Evolutionary conservation across 1,139 yeast genomes (phyloP).

Genomic region (Lodderomyces oxycetoniae): DNA sequence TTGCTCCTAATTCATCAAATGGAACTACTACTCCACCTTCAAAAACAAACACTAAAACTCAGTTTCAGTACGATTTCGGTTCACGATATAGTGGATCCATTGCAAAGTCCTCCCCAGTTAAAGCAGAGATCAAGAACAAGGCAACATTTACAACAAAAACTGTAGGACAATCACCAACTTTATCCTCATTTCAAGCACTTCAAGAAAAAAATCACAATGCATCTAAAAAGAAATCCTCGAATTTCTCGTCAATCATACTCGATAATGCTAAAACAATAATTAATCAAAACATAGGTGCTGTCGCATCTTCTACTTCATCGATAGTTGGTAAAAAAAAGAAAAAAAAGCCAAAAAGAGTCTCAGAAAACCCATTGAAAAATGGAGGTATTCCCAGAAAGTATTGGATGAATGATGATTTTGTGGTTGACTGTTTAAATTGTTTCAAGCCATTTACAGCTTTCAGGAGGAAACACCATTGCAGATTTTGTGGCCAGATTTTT

Average conservation of each 20-base stretch:
- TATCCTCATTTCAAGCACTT: conserved; percentile 41
- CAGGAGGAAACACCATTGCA: conserved; percentile 88
- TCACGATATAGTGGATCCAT: conserved; percentile 27
- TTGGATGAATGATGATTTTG: conserved; percentile 92
- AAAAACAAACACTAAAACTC: conserved; percentile 1
- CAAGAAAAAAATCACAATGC: conserved; percentile 21
- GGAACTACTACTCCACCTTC: not conserved
- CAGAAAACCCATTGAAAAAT: conserved; percentile 45
- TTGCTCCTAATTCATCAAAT: not conserved
- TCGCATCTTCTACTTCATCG: conserved; percentile 30
- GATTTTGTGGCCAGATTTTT: conserved; percentile 94
- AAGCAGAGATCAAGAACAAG: conserved; percentile 20
- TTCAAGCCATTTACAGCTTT: conserved; percentile 70
- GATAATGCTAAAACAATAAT: conserved; percentile 40
- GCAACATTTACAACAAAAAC: conserved; percentile 6
- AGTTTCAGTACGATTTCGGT: conserved; percentile 11
- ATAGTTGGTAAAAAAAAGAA: conserved; percentile 21
- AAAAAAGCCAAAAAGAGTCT: conserved; percentile 32
- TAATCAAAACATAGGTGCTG: conserved; percentile 27
- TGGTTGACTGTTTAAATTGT: conserved; percentile 75
- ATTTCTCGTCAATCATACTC: conserved; percentile 31
- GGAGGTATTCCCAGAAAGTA: conserved; percentile 61
- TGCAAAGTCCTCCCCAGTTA: conserved; percentile 29
- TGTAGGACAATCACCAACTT: conserved; percentile 26
- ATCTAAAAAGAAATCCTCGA: conserved; percentile 27